Conservation (phyloP, 306 rosid genomes). For the Malus sieversii region DNA sequence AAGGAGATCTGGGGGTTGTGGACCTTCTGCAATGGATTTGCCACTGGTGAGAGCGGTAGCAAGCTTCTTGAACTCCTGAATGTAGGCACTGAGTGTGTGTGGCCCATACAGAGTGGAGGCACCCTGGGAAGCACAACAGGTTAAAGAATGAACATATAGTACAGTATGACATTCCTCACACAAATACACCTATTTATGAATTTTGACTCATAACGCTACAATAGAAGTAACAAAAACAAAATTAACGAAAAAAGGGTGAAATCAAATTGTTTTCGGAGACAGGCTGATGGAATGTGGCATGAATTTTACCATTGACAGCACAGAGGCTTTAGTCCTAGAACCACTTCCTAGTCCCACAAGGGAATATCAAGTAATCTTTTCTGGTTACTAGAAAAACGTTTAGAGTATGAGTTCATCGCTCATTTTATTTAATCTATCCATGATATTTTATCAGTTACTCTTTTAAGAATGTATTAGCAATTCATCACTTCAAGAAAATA, state of each 20-base stretch:
- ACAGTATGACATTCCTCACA: neutral
- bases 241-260: neutral
- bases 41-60: conserved; percentile 43
- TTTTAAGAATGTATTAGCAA: too few species aligned
- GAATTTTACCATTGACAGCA: neutral
- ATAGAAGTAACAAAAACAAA: neutral
- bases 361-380: neutral
- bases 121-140: conserved; percentile 42
- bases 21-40: conserved; percentile 47
- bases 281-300: neutral
- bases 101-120: conserved; percentile 92
- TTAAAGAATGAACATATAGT: neutral
- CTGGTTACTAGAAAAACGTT: neutral
- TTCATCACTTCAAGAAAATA: neutral
- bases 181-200: neutral
- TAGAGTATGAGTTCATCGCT: neutral
- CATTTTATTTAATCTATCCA: neutral
- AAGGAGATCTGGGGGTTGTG: conserved; percentile 79
- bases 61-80: conserved; percentile 87
- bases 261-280: neutral
- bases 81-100: conserved; percentile 74
- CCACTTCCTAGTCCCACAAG: neutral
- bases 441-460: neutral
- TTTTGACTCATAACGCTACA: neutral
- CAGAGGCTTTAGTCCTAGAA: neutral